Conservation (phyloP, 2,329 filamentous ascomycete genomes). For the Trichophyton verrucosum region DNA sequence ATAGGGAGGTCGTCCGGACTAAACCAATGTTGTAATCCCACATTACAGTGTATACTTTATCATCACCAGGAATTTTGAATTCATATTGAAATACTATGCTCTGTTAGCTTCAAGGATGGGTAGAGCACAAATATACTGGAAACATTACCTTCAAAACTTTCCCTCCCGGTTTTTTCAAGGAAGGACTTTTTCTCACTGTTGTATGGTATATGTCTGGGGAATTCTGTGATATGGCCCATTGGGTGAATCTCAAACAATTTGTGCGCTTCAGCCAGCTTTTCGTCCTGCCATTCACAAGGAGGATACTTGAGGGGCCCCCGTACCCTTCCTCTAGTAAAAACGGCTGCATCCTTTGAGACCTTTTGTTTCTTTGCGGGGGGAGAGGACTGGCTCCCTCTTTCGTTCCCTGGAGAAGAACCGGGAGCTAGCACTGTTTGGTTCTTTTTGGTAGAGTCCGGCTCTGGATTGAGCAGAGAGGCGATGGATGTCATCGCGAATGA, state of each 20-base stretch:
- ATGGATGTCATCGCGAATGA: slow-evolving; percentile 47
- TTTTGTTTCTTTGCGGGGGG: slow-evolving; percentile 38
- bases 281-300: slow-evolving; percentile 57
- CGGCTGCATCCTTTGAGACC: slow-evolving; percentile 51
- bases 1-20: slow-evolving; percentile 86
- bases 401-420: slow-evolving; percentile 30
- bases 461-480: slow-evolving; percentile 54
- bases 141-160: slow-evolving; percentile 36
- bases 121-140: neutral
- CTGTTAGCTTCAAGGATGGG: neutral
- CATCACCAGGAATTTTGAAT: slow-evolving; percentile 58
- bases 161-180: slow-evolving; percentile 69
- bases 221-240: slow-evolving; percentile 46
- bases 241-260: slow-evolving; percentile 54
- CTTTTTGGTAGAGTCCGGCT: slow-evolving; percentile 30
- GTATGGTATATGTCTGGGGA: slow-evolving; percentile 72
- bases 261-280: slow-evolving; percentile 46
- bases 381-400: slow-evolving; percentile 21
- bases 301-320: slow-evolving; percentile 60
- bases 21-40: slow-evolving; percentile 97
- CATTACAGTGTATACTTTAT: slow-evolving; percentile 63
- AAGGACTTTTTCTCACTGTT: slow-evolving; percentile 90
- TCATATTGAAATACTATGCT: slow-evolving; percentile 68
- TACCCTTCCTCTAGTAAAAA: slow-evolving; percentile 49
- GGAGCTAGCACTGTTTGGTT: slow-evolving; percentile 25